These are phyloP conservation scores for Lotus japonicus DNA, from an alignment of 306 rosid species.

Conservation along the genomic window DNA sequence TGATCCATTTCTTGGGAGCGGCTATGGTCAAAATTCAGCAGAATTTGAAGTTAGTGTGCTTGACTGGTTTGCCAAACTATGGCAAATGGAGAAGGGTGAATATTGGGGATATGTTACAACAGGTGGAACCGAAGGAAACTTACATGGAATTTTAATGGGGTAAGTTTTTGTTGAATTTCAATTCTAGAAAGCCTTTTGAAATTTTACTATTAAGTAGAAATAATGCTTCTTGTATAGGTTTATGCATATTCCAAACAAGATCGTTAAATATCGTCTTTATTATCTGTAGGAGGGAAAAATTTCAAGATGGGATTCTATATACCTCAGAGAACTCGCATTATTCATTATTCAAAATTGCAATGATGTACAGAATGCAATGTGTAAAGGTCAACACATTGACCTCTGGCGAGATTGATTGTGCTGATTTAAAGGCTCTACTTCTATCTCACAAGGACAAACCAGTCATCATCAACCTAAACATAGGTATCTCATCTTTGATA, in stretches of 20 bases:
- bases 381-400: slow-evolving; percentile 38
- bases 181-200: no score
- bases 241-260: neutral
- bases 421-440: slow-evolving; percentile 40
- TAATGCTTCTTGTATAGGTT: no score
- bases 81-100: slow-evolving; percentile 57
- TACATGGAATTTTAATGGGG: slow-evolving; percentile 45
- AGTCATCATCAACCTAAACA: slow-evolving; percentile 57
- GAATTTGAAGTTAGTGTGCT: slow-evolving; percentile 60
- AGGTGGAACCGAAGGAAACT: slow-evolving; percentile 78
- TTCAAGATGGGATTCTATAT: slow-evolving; percentile 56
- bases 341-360: slow-evolving; percentile 64
- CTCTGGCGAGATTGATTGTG: slow-evolving; percentile 66
- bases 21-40: slow-evolving; percentile 48
- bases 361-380: slow-evolving; percentile 71
- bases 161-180: no score
- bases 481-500: slow-evolving; percentile 25
- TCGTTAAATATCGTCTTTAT: no score
- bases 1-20: slow-evolving; percentile 60
- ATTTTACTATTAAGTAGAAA: no score
- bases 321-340: slow-evolving; percentile 61
- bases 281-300: slow-evolving; percentile 51
- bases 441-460: slow-evolving; percentile 54
- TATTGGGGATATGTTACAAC: slow-evolving; percentile 83
- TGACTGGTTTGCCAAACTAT: slow-evolving; percentile 70